phyloP scores from a whole-genome alignment of 1,284 basidiomycete genomes.

The Naganishia cerealis region DNA sequence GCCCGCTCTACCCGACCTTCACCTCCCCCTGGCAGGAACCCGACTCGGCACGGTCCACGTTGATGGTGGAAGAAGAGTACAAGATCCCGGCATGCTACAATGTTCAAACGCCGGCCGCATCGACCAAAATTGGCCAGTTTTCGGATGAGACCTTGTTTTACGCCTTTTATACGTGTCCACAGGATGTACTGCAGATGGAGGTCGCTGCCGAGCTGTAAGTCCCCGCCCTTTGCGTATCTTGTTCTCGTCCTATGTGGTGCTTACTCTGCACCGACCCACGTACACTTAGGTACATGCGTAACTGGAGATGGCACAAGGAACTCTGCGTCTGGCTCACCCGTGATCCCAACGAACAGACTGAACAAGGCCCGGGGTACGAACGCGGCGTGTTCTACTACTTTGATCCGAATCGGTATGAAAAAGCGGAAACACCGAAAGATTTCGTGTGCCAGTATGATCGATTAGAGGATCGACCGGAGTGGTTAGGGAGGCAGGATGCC shows the following conservation, averaged over 20 bases:
- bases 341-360: slow-evolving; percentile 57
- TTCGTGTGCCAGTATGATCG: slow-evolving; percentile 47
- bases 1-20: slow-evolving; percentile 87
- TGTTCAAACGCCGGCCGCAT: slow-evolving; percentile 85
- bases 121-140: slow-evolving; percentile 82
- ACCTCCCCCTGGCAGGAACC: slow-evolving; percentile 97
- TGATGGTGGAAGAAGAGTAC: slow-evolving; percentile 59
- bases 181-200: slow-evolving; percentile 85
- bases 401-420: slow-evolving; percentile 48
- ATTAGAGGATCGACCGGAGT: slow-evolving; percentile 38
- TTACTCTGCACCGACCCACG: slow-evolving; percentile 5
- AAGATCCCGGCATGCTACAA: slow-evolving; percentile 90
- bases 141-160: slow-evolving; percentile 97
- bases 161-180: slow-evolving; percentile 94
- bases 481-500: slow-evolving; percentile 27
- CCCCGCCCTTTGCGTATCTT: not conserved
- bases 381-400: slow-evolving; percentile 51
- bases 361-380: slow-evolving; percentile 42
- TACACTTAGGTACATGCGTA: slow-evolving; percentile 75
- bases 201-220: slow-evolving; percentile 91
- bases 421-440: slow-evolving; percentile 47
- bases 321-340: slow-evolving; percentile 93
- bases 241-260: not conserved
- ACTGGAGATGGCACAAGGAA: slow-evolving; percentile 98
- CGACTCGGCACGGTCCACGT: slow-evolving; percentile 55